These are phyloP conservation scores for Candida alai DNA, from an alignment of 805 yeast genomes.

Conservation along the genomic window DNA sequence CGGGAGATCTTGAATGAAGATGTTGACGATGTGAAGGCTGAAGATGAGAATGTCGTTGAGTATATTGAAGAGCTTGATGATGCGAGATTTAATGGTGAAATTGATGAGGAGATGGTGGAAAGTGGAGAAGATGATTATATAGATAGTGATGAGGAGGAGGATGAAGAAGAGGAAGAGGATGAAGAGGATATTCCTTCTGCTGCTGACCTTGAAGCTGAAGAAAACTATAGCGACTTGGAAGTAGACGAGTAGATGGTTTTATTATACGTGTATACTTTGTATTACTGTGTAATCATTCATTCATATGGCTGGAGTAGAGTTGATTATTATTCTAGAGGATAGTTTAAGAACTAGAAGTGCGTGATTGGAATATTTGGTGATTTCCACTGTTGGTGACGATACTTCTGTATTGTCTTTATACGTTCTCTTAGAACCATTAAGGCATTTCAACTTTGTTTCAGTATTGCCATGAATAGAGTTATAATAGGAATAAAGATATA, in stretches of 20 bases:
- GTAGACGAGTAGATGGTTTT: constrained; percentile 6
- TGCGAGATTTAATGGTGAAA: constrained; percentile 23
- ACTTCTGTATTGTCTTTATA: too few relatives aligned
- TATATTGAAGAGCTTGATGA: constrained; percentile 67
- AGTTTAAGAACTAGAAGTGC: too few relatives aligned
- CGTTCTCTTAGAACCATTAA: too few relatives aligned
- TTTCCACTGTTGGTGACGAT: too few relatives aligned
- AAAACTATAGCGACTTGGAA: constrained; percentile 24
- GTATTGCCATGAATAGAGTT: too few relatives aligned
- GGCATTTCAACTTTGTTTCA: too few relatives aligned
- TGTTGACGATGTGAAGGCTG: constrained; percentile 24
- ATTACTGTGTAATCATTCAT: too few relatives aligned
- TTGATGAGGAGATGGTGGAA: constrained; percentile 19
- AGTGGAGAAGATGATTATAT: constrained; percentile 14
- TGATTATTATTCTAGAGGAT: too few relatives aligned
- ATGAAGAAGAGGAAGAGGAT: constrained; percentile 10
- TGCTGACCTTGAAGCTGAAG: constrained; percentile 15
- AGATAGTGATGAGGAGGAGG: constrained; percentile 12
- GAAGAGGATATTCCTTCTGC: constrained; percentile 10
- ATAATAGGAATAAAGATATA: too few relatives aligned
- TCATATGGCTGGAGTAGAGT: too few relatives aligned
- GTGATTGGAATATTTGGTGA: too few relatives aligned
- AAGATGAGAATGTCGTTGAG: constrained; percentile 54
- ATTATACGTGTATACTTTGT: neutral
- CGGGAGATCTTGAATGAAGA: constrained; percentile 33